A percentile compares a stretch with the other conserved stretches of the same genome.
These are phyloP conservation scores for Aspergillus sp. DNA, from an alignment of 2,329 filamentous ascomycete genomes.

Conservation along the genomic window DNA sequence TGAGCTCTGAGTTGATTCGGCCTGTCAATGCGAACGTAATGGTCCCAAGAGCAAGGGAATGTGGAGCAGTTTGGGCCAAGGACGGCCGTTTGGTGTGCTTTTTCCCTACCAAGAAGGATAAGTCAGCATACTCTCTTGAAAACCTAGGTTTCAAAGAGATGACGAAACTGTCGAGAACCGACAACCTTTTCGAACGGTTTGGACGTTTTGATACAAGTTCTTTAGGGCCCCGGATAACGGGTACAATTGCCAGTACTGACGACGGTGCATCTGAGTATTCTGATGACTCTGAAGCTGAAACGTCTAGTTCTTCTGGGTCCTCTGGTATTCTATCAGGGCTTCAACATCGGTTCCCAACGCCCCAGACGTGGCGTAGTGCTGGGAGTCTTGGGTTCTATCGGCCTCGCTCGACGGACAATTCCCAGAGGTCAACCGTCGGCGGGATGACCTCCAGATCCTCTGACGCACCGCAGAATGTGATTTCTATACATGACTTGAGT, in stretches of 20 bases:
- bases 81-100: conserved; percentile 60
- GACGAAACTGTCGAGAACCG: conserved; percentile 47
- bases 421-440: conserved; percentile 55
- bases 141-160: conserved; percentile 50
- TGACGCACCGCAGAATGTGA: conserved; percentile 61
- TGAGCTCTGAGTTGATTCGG: conserved; percentile 53
- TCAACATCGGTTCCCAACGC: conserved; percentile 50
- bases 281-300: conserved; percentile 59
- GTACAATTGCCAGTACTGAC: conserved; percentile 44
- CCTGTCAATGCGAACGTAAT: conserved; percentile 62
- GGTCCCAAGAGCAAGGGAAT: conserved; percentile 61
- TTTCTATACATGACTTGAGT: conserved; percentile 71
- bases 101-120: conserved; percentile 54
- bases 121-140: conserved; percentile 51
- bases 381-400: conserved; percentile 58
- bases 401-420: conserved; percentile 48
- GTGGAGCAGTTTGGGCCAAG: conserved; percentile 57
- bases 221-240: conserved; percentile 44
- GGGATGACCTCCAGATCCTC: conserved; percentile 52
- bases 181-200: conserved; percentile 63
- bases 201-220: conserved; percentile 57
- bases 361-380: conserved; percentile 51
- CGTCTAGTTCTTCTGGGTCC: conserved; percentile 53
- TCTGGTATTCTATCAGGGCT: conserved; percentile 46
- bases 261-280: conserved; percentile 47